Evolutionary conservation across 805 yeast species (phyloP).

Genomic region (Metschnikowia reukaufii): DNA sequence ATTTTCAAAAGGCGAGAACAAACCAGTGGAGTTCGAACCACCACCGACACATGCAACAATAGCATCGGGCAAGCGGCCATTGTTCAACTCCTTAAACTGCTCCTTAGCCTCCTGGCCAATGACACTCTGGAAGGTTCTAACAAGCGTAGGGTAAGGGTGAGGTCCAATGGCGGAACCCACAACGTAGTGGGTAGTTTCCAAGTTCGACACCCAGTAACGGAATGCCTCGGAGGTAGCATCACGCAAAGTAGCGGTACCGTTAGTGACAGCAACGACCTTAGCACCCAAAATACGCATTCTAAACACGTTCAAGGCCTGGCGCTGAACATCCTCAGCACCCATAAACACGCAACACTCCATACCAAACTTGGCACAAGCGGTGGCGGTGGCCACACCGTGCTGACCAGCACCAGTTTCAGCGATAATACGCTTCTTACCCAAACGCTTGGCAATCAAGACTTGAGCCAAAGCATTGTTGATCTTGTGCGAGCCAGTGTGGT

Average conservation of each 20-base stretch:
- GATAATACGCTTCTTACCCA: constrained; percentile 73
- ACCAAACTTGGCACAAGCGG: constrained; percentile 92
- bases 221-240: constrained; percentile 98
- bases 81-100: constrained; percentile 76
- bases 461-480: constrained; percentile 84
- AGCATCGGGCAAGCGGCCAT: constrained; percentile 86
- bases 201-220: constrained; percentile 89
- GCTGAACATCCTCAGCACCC: constrained; percentile 99
- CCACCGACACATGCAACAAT: constrained; percentile 99
- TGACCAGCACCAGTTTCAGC: constrained; percentile 96
- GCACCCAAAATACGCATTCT: constrained; percentile 98
- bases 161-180: constrained; percentile 99
- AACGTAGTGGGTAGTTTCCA: constrained; percentile 85
- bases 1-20: constrained; percentile 90
- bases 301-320: constrained; percentile 97
- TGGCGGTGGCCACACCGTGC: constrained; percentile 91
- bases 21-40: constrained; percentile 95
- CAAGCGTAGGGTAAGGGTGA: constrained; percentile 97
- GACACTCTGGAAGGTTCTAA: constrained; percentile 96
- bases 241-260: constrained; percentile 93
- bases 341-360: constrained; percentile 89
- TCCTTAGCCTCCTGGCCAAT: constrained; percentile 94
- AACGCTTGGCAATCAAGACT: constrained; percentile 72
- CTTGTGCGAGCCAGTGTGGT: constrained; percentile 87
- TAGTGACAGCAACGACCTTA: constrained; percentile 85